Conservation (phyloP, 2,329 filamentous ascomycete species). For the Neofusicoccum laricinum region DNA sequence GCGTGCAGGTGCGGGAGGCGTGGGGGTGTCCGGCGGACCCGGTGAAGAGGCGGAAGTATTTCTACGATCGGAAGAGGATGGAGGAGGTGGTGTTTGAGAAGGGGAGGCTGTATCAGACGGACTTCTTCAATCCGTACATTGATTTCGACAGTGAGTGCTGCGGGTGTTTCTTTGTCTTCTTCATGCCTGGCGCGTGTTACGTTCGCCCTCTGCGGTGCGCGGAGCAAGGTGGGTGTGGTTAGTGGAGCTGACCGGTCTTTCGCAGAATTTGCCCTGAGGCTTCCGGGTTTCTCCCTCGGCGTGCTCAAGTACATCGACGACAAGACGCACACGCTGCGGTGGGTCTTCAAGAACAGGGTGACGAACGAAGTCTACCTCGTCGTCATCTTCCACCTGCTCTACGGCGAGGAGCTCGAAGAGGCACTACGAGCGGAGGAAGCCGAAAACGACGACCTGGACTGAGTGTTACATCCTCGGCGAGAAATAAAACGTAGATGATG, state of each 20-base stretch:
- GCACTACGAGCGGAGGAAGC: conserved; percentile 29
- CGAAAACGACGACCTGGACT: conserved; percentile 2
- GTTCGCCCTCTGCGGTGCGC: too few species aligned
- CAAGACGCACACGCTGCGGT: conserved; percentile 47
- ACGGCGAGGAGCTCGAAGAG: conserved; percentile 40
- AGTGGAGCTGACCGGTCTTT: neutral
- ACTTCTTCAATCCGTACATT: conserved; percentile 50
- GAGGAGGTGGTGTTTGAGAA: conserved; percentile 42
- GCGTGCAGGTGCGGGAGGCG: conserved; percentile 28
- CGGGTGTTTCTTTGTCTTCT: neutral
- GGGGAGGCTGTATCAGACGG: conserved; percentile 43
- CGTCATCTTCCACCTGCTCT: conserved; percentile 46
- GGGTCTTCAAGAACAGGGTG: conserved; percentile 43
- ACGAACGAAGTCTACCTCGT: conserved; percentile 44
- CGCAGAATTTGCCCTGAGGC: conserved; percentile 39
- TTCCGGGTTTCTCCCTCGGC: conserved; percentile 45
- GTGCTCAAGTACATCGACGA: conserved; percentile 47
- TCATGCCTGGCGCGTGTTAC: neutral
- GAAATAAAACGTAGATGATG: neutral
- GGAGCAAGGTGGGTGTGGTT: neutral
- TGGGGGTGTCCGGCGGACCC: conserved; percentile 36
- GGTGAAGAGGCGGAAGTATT: conserved; percentile 46
- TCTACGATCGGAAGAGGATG: conserved; percentile 24
- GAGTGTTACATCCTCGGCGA: neutral
- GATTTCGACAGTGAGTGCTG: conserved; percentile 39